Evolutionary conservation across 2,329 filamentous ascomycete genomes (phyloP), one percentile per base, ranked within the genome.

Genomic region (Elsinoe arachidis): DNA sequence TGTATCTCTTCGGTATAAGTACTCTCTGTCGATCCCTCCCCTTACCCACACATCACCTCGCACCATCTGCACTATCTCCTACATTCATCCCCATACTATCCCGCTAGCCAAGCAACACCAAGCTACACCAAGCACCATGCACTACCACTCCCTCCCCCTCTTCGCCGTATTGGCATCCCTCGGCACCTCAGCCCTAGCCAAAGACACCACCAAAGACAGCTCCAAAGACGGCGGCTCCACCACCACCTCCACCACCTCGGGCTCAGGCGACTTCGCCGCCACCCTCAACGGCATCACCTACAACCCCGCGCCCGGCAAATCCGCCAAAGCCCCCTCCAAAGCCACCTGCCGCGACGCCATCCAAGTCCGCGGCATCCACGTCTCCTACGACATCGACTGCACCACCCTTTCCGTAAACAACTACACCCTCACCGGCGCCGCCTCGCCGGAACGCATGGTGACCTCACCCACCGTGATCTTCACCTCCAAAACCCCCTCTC

Each of bases 351-450:
- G 21, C 12, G 17, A 39, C 49, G 23, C 15, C 49, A 53, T 53
- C 33, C 15, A 23, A 19, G 49, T 53, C 15, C 49, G 49, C 33
- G 49, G 49, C 49, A 34, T 17, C 12, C 49, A 53, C 49, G 49
- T 53, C 33, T 34, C 33, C 34, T 53, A 53, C 34, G 34, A 53
- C 49, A 53, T 53, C 35, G 49, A 53, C 49, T 53, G 49, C 35
- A 21, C 33, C 33, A 53, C 33, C 30, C 49, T 37, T 34, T 38
- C 17, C 49, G 49, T 53, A 2, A 53, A 35, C 12, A 35, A 38
- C 35, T 26, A 53, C 33, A 53, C 33, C 7, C 33, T 53, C 34
- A 35, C 35, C 33, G 26, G 26, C 33, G 19, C 17, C 34, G 5
- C 33, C 6, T 17, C 34, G 2, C 19, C 49, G 4, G 33, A 23